Conservation (phyloP, 2,329 filamentous ascomycete genomes). For the Verticillium tricorpus region DNA sequence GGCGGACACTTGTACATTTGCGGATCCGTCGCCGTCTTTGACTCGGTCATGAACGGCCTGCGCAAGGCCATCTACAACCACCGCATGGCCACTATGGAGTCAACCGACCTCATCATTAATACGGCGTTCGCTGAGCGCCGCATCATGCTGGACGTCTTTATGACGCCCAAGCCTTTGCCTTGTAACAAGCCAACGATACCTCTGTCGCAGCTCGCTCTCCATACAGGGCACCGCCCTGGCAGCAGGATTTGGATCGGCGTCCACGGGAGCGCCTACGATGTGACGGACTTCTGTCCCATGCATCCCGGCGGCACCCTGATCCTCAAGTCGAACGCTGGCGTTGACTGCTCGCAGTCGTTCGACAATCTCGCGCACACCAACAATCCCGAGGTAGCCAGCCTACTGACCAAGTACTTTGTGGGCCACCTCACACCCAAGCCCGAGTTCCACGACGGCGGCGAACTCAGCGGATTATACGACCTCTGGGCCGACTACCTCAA, state of each 20-base stretch:
- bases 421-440: slow-evolving; percentile 47
- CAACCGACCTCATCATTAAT: slow-evolving; percentile 44
- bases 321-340: slow-evolving; percentile 49
- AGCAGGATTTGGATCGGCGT: slow-evolving; percentile 47
- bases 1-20: slow-evolving; percentile 20
- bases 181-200: slow-evolving; percentile 46
- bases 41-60: slow-evolving; percentile 52
- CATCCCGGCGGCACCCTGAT: slow-evolving; percentile 50
- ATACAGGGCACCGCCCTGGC: slow-evolving; percentile 45
- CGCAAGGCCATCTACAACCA: slow-evolving; percentile 51
- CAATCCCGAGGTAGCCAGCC: slow-evolving; percentile 48
- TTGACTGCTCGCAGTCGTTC: slow-evolving; percentile 47
- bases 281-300: slow-evolving; percentile 49
- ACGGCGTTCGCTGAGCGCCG: slow-evolving; percentile 50
- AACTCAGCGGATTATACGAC: slow-evolving; percentile 41
- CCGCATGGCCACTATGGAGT: slow-evolving; percentile 45
- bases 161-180: slow-evolving; percentile 48
- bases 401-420: slow-evolving; percentile 50
- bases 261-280: slow-evolving; percentile 48
- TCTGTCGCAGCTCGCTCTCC: slow-evolving; percentile 40
- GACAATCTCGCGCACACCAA: slow-evolving; percentile 51
- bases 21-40: slow-evolving; percentile 32
- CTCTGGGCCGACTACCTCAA: slow-evolving; percentile 46
- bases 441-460: slow-evolving; percentile 36
- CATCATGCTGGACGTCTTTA: slow-evolving; percentile 54